Evolutionary conservation across 768 basidiomycete species (phyloP), one percentile per base, ranked within the genome.

Genomic region (Inosperma sp.): DNA sequence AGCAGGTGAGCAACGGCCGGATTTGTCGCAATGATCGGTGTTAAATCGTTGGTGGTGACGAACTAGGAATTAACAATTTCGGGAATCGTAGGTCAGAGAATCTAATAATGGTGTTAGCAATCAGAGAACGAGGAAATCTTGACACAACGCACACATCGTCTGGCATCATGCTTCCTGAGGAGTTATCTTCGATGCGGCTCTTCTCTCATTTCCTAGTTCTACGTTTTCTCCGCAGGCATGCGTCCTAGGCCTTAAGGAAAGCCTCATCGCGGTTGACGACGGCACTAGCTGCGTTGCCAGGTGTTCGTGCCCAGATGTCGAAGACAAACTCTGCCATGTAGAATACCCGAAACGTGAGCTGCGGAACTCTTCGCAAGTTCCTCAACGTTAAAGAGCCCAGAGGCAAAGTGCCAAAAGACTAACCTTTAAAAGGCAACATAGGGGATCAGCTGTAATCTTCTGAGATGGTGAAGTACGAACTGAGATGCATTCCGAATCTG

Each of bases 401-500:
- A 76, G 48, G 86, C 83, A 23, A 80, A 72, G 16, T 74, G 76
- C 89, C 89, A 93, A 59, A 92, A 89, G 70, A 90, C 76, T 5
- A 84, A 64, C 57, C 89, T 92, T 56, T 0, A 19, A 30, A 36
- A 42, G 19, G 12, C 7, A 52, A 16, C 30, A 17, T 31, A 30
- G 41, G 26, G 5, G n/a, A 4, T 29, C 9, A 36, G 34, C 22
- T 26, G 26, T 14, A 26, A 29, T 5, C 22, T 3, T 9, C 10
- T 7, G 26, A 12, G 41, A 16, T 14, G 3, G 31, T 35, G 19
- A 12, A n/a, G n/a, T 22, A 65, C 75, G 53, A 65, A 91, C 89
- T 91, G 88, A 19, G 81, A 83, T 63, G 88, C 78, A 58, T 88
- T 90, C 34, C n/a, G n/a, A n/a, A n/a, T n/a, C n/a, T 76, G 75